These are phyloP conservation scores for Madurella mycetomatis DNA, from an alignment of 2,329 filamentous ascomycete genomes.

Conservation along the genomic window DNA sequence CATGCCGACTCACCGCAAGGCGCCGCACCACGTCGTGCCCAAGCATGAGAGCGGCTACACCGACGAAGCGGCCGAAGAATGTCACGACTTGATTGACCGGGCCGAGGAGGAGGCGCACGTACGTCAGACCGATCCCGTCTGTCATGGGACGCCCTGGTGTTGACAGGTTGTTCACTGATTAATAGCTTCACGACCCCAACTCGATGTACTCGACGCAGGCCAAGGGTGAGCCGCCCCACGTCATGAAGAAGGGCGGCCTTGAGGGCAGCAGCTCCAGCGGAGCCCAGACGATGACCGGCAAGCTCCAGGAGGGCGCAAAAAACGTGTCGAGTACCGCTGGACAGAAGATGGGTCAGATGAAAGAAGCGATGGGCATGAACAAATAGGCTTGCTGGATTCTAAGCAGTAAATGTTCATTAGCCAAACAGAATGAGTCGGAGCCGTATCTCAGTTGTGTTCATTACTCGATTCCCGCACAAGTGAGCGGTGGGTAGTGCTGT, in stretches of 20 bases:
- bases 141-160: background rate
- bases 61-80: constrained; percentile 23
- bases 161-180: background rate
- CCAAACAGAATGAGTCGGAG: background rate
- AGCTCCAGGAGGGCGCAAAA: constrained; percentile 12
- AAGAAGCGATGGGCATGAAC: constrained; percentile 18
- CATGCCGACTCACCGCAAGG: constrained; percentile 1
- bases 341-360: constrained; percentile 15
- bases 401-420: background rate
- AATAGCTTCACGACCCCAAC: constrained; percentile 21
- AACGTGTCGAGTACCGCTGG: constrained; percentile 8
- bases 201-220: constrained; percentile 17
- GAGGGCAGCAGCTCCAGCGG: constrained; percentile 7
- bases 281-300: background rate
- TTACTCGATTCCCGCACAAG: too few relatives aligned
- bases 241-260: constrained; percentile 15
- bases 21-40: constrained; percentile 15
- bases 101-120: constrained; percentile 27
- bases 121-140: background rate
- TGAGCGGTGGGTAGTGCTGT: too few relatives aligned
- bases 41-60: constrained; percentile 23
- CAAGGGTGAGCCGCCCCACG: constrained; percentile 9
- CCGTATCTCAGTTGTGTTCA: too few relatives aligned
- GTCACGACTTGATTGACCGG: constrained; percentile 25
- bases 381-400: constrained; percentile 5